phyloP scores from a whole-genome alignment of 177 flowering plant genomes.

The Vitis hybrid region DNA sequence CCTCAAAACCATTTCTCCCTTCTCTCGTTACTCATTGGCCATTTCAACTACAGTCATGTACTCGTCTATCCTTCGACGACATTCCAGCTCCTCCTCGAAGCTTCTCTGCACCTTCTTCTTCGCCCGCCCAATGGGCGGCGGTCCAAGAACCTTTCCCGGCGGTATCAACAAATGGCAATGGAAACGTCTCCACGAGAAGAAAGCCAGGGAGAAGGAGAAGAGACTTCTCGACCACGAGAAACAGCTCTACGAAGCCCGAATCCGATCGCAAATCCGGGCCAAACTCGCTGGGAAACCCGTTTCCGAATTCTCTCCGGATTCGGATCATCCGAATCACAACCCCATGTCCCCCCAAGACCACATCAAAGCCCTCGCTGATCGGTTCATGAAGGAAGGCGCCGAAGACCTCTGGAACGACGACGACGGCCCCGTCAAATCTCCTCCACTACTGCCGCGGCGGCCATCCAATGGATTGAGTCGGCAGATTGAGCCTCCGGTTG shows the following conservation, averaged over 20 bases:
- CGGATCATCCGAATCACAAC: constrained; percentile 12
- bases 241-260: constrained; percentile 80
- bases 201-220: constrained; percentile 78
- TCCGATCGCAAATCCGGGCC: constrained; percentile 76
- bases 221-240: constrained; percentile 82
- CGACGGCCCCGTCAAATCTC: constrained; percentile 61
- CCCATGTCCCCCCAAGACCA: constrained; percentile 70
- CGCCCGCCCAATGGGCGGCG: constrained; percentile 85
- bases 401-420: constrained; percentile 90
- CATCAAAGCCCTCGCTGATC: constrained; percentile 72
- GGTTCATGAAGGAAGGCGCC: constrained; percentile 85
- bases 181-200: constrained; percentile 96
- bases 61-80: constrained; percentile 30
- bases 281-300: constrained; percentile 35
- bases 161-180: constrained; percentile 98
- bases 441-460: constrained; percentile 13
- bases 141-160: constrained; percentile 93
- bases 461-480: not conserved
- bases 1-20: not conserved
- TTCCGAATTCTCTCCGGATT: not conserved
- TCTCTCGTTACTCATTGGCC: not conserved
- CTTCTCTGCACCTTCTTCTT: constrained; percentile 33
- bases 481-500: constrained; percentile 16
- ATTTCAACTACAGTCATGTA: constrained; percentile 4
- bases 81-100: constrained; percentile 23